A percentile compares a stretch with the other conserved stretches of the same genome.
Conservation (phyloP, 2,329 filamentous ascomycete species). For the Claviceps sp. region DNA sequence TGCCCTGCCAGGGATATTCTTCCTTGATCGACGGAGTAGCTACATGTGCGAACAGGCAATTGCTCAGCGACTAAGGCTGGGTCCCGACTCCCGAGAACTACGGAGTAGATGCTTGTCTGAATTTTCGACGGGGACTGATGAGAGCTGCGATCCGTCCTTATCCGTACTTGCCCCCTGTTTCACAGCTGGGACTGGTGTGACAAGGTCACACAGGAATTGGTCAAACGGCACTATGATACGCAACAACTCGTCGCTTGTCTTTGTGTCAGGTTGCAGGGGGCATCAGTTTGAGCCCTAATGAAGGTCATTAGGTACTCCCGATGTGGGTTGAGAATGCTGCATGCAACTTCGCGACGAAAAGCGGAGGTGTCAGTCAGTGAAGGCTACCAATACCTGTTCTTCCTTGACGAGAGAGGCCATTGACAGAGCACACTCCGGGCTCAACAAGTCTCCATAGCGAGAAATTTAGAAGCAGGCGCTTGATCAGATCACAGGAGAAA, state of each 20-base stretch:
- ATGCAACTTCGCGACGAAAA: not conserved
- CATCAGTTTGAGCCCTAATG: not conserved
- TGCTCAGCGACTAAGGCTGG: not conserved
- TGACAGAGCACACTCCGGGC: not conserved
- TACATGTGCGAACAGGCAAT: not conserved
- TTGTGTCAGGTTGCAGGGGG: not conserved
- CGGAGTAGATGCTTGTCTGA: not conserved
- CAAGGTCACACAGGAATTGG: slow-evolving; percentile 4
- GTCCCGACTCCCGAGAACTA: not conserved
- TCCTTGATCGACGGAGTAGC: not conserved
- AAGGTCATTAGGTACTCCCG: not conserved
- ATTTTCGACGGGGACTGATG: not conserved
- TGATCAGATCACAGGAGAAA: too few relatives aligned
- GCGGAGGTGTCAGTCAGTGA: not conserved
- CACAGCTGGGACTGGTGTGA: slow-evolving; percentile 2
- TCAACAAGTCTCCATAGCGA: not conserved
- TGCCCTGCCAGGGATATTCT: not conserved
- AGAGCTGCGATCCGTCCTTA: not conserved
- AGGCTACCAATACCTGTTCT: not conserved
- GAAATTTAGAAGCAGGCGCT: not conserved
- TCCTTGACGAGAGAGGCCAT: not conserved
- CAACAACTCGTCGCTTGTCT: not conserved
- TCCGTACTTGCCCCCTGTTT: slow-evolving; percentile 4
- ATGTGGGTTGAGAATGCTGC: not conserved
- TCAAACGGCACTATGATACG: slow-evolving; percentile 4